Evolutionary conservation across 1,284 basidiomycete species (phyloP), one percentile per base, ranked within the genome.

Genomic region (Marasmius fiardii): DNA sequence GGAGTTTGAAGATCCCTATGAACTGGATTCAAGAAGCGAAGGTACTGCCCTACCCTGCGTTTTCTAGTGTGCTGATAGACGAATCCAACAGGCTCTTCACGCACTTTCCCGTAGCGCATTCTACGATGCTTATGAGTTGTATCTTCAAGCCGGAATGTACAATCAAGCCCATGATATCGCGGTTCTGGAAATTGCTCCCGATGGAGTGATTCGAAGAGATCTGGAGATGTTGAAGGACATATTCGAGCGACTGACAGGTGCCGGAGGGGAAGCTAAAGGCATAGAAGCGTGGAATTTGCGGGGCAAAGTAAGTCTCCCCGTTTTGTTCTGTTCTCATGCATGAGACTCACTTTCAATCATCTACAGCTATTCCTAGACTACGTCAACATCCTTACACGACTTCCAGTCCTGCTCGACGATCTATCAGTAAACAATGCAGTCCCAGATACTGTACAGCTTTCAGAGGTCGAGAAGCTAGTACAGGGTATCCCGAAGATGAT

Each of bases 1-100:
- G 87, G 3, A 90, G 83, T 60, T 74, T 98, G 21, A 83, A 85
- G 60, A 81, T 99, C 44, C 97, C 97, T 0, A 70, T 80, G 45
- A 71, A 82, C 3, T 99, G 96, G 96, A 78, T 98, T 24, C 83
- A 90, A 57, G 91, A 94, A 67, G 92, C 94, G 8, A 88, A 90
- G 78, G 93, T 93, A 57, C 35, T 41, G n/a, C 11, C 44, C 45
- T 16, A 52, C 23, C 20, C 35, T 23, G 49, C 39, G 35, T 47
- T 39, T 58, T 10, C 51, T 58, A 55, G 66, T 53, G 53, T 20
- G 14, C 8, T 31, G n/a, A 43, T 14, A 18, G 18, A 53, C 35
- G 8, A 37, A 20, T 56, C 23, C 7, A 39, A 2, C 61, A 93
- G 90, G 92, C 90, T 11, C 78, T 83, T 41, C 72, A 83, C 61